A percentile compares a stretch with the other conserved stretches of the same genome.
Evolutionary conservation across 805 yeast species (phyloP).

Genomic region (Wickerhamomyces subpelliculosus): DNA sequence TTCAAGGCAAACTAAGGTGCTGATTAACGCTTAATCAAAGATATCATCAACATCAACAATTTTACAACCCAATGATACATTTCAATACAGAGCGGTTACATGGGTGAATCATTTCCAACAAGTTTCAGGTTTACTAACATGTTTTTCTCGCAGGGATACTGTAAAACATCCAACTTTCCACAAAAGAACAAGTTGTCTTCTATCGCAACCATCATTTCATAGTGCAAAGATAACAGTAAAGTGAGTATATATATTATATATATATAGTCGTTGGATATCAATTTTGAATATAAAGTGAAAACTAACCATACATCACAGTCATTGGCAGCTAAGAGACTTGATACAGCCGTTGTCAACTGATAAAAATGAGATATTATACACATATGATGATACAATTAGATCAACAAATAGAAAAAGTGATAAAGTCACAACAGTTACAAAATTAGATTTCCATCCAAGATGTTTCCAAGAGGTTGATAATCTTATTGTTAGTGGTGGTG

Average conservation of each 20-base stretch:
- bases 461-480: constrained; percentile 59
- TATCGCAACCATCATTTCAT: constrained; percentile 1
- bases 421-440: constrained; percentile 29
- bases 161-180: background rate
- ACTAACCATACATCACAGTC: constrained; percentile 17
- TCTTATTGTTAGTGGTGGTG: constrained; percentile 45
- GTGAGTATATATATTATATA: background rate
- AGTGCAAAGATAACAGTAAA: constrained; percentile 1
- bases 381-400: constrained; percentile 48
- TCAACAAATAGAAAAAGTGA: constrained; percentile 33
- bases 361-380: constrained; percentile 46
- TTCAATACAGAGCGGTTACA: no score
- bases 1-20: no score
- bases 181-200: constrained; percentile 2
- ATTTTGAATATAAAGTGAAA: background rate
- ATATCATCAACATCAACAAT: no score
- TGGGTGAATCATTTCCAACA: no score
- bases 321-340: constrained; percentile 83
- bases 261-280: background rate
- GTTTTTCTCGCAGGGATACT: background rate
- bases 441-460: constrained; percentile 60
- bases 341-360: constrained; percentile 41
- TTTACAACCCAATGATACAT: no score
- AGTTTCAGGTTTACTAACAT: no score
- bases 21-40: no score